These are phyloP conservation scores for Starmerella stigmatis DNA, from an alignment of 805 yeast species.

Conservation along the genomic window DNA sequence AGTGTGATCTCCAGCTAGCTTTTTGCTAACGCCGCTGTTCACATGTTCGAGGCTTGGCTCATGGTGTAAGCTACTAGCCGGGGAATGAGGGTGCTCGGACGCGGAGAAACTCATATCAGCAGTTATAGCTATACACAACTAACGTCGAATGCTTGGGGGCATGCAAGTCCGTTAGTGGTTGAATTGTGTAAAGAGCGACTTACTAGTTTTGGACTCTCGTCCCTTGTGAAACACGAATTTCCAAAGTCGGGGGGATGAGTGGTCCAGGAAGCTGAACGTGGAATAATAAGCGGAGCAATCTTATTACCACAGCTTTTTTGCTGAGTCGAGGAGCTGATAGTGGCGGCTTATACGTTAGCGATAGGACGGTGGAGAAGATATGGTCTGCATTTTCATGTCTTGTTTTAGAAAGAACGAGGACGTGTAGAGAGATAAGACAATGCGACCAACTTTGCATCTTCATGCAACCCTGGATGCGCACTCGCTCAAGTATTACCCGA, in stretches of 20 bases:
- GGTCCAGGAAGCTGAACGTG: not conserved
- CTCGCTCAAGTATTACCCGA: not conserved
- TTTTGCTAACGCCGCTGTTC: not conserved
- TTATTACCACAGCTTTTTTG: too few relatives aligned
- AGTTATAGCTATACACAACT: not conserved
- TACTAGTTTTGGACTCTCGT: not conserved
- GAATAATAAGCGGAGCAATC: too few relatives aligned
- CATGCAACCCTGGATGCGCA: too few relatives aligned
- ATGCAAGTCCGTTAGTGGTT: not conserved
- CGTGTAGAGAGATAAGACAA: not conserved
- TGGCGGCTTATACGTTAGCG: conserved; percentile 1
- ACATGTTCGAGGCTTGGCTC: not conserved
- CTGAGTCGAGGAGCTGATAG: not conserved
- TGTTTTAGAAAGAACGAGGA: not conserved
- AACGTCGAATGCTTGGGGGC: not conserved
- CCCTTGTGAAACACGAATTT: not conserved
- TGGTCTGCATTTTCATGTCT: not conserved
- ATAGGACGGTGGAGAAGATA: not conserved
- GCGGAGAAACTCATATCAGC: not conserved
- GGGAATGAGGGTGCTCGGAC: not conserved
- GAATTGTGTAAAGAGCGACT: conserved; percentile 1
- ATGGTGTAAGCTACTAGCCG: not conserved
- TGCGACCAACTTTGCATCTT: too few relatives aligned
- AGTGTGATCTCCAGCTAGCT: not conserved
- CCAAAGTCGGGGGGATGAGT: not conserved